A percentile compares a stretch with the other conserved stretches of the same genome.
phyloP scores from a whole-genome alignment of 1,284 basidiomycete species.

The Coriolopsis trogii region DNA sequence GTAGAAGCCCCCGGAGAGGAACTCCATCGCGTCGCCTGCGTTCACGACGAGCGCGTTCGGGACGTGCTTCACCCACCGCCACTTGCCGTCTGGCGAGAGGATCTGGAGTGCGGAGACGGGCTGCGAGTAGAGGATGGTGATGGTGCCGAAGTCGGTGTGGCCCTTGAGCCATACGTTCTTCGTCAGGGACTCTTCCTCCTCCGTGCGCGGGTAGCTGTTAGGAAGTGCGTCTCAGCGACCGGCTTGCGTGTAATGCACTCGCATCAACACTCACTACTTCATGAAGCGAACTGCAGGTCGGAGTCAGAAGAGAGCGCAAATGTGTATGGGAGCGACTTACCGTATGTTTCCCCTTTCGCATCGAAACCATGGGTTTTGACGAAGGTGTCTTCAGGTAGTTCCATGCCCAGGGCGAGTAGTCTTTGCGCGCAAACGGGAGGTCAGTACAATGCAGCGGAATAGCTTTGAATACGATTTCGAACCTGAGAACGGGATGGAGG shows the following conservation, averaged over 20 bases:
- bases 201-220: conserved; percentile 44
- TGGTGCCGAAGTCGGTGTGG: conserved; percentile 65
- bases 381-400: conserved; percentile 40
- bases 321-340: conserved; percentile 18
- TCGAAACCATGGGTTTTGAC: conserved; percentile 35
- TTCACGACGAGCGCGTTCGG: conserved; percentile 35
- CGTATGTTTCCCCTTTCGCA: conserved; percentile 33
- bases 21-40: conserved; percentile 44
- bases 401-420: conserved; percentile 44
- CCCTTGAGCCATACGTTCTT: conserved; percentile 47
- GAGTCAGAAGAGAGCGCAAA: not conserved
- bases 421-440: conserved; percentile 30
- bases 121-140: conserved; percentile 64
- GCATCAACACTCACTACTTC: conserved; percentile 46
- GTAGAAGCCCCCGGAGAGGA: conserved; percentile 46
- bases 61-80: conserved; percentile 48
- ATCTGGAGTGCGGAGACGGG: conserved; percentile 59
- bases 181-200: conserved; percentile 57
- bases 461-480: not conserved
- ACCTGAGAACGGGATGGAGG: conserved; percentile 52
- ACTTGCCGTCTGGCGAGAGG: conserved; percentile 39
- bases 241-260: not conserved
- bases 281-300: conserved; percentile 51
- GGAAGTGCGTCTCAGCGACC: not conserved
- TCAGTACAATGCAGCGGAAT: not conserved